phyloP scores from a whole-genome alignment of 352 stramenopile genomes.

The Blastocystis hominis region DNA sequence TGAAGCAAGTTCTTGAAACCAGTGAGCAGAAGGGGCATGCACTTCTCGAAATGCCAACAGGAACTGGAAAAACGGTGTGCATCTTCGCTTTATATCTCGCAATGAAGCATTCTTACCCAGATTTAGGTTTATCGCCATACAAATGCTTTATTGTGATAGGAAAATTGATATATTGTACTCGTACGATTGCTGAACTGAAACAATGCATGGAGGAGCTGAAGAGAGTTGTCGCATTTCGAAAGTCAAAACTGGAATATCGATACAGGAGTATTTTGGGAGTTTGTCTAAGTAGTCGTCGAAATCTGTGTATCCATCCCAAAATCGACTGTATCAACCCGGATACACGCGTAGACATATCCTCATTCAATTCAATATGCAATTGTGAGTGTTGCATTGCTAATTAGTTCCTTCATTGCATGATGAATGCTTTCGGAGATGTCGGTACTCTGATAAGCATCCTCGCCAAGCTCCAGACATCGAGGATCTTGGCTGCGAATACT shows the following conservation, averaged over 20 bases:
- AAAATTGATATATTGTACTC: slow-evolving; percentile 98
- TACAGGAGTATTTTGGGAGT: slow-evolving; percentile 9
- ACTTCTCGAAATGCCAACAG: slow-evolving; percentile 85
- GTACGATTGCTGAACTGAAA: slow-evolving; percentile 95
- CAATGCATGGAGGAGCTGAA: slow-evolving; percentile 87
- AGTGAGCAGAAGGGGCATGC: slow-evolving; percentile 63
- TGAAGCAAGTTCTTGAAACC: slow-evolving; percentile 91
- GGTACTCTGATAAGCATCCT: background rate
- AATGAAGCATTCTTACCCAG: background rate
- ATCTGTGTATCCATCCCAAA: slow-evolving; percentile 26
- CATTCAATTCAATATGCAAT: too few relatives aligned
- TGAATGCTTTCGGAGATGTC: background rate
- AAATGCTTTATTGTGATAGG: slow-evolving; percentile 70
- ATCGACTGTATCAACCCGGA: background rate
- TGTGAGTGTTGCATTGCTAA: background rate
- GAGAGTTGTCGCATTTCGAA: slow-evolving; percentile 73
- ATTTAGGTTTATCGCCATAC: background rate
- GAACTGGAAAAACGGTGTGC: slow-evolving; percentile 92
- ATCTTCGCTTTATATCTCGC: slow-evolving; percentile 72
- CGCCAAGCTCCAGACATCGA: background rate
- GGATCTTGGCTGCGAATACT: slow-evolving; percentile 70
- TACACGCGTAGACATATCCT: slow-evolving; percentile 28
- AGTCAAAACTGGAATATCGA: slow-evolving; percentile 62
- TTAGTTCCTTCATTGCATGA: slow-evolving; percentile 23
- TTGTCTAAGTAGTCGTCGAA: slow-evolving; percentile 29